Evolutionary conservation across 345 rosid genomes (phyloP), one percentile per base, ranked within the genome.

Genomic region (Mercurialis annua): DNA sequence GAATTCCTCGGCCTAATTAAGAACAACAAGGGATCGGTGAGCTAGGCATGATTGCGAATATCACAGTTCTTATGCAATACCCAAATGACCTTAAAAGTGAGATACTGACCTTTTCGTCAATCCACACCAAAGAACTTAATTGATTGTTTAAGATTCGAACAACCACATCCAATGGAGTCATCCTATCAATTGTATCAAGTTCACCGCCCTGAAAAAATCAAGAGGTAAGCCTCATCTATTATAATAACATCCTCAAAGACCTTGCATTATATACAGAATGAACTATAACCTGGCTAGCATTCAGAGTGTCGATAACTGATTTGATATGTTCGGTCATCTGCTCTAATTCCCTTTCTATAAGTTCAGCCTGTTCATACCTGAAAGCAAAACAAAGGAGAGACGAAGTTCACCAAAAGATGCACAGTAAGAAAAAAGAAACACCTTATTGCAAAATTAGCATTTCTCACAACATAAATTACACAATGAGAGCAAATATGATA

Each of bases 311-410:
- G 66, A 94, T 91, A 62, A 87, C 83, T n/a, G 89, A 86, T 80
- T 89, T 86, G 60, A 89, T 88, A 67, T 92, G 96, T 71, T 88
- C 96, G 16, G 88, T 85, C 99, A 89, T 91, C 52, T 88, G 98
- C 81, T 92, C 99, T 71, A 91, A 23, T 69, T 94, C 99, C 80
- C 96, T 86, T 83, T 91, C 98, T 71, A 89, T 80, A 54, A 83
- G 71, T 80, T 94, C 98, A 53, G 98, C 79, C 66, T 94, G 96
- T 77, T 89, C 98, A 71, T 89, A 88, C 98, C 98, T 94, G 82
- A 59, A 76, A 72, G 20, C 29, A 21, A 42, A 33, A 10, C 6
- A 6, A 55, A 26, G 20, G 18, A 18, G 20, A 40, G 6, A 24
- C 12, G 54, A 50, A 21, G 26, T 51, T 26, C 16, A 68, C 10